Percentiles rank a stretch among this genome's conserved stretches.
These are phyloP conservation scores for Paecilomyces sp. DNA, from an alignment of 2,329 filamentous ascomycete species.

Conservation along the genomic window DNA sequence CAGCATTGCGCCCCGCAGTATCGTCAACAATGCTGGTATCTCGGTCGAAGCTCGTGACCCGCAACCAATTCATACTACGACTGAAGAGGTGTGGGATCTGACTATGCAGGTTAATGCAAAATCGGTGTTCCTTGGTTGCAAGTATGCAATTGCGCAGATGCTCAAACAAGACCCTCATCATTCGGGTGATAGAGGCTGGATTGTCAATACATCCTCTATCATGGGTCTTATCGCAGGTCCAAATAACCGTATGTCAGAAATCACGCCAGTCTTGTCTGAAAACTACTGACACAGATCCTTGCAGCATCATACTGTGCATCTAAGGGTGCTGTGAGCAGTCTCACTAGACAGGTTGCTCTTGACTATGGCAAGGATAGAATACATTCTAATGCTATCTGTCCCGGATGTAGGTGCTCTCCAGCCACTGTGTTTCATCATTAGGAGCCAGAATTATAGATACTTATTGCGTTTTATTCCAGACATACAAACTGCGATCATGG, in stretches of 20 bases:
- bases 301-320: slow-evolving; percentile 38
- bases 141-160: slow-evolving; percentile 34
- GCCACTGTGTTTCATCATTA: slow-evolving; percentile 49
- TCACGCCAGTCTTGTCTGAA: not conserved
- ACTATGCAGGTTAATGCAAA: slow-evolving; percentile 30
- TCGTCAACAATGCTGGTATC: not conserved
- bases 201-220: slow-evolving; percentile 27
- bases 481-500: slow-evolving; percentile 1
- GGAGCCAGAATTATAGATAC: slow-evolving; percentile 19
- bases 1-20: not conserved
- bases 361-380: slow-evolving; percentile 45
- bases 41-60: not conserved
- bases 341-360: slow-evolving; percentile 43
- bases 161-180: slow-evolving; percentile 27
- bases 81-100: not conserved
- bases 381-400: slow-evolving; percentile 1
- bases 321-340: slow-evolving; percentile 45
- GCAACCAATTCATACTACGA: not conserved
- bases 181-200: slow-evolving; percentile 28
- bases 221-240: slow-evolving; percentile 20
- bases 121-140: slow-evolving; percentile 36
- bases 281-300: not conserved
- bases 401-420: slow-evolving; percentile 30
- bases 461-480: slow-evolving; percentile 1
- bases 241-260: not conserved